Percentiles rank a stretch among this genome's conserved stretches.
Conservation (phyloP, 2,329 filamentous ascomycete species). For the Fusarium sp. region DNA sequence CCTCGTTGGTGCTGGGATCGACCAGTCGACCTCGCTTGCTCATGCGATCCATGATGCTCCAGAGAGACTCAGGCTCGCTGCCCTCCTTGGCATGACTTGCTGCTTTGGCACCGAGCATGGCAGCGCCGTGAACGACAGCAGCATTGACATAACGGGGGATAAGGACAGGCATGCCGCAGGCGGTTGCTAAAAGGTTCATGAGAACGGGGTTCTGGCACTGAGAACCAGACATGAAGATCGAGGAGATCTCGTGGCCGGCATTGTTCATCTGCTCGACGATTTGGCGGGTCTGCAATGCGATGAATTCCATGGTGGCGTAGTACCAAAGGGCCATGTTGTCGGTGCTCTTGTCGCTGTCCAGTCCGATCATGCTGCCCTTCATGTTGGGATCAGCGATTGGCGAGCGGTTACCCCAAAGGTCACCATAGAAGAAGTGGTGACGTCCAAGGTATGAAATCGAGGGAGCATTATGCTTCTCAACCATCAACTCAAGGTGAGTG, state of each 20-base stretch:
- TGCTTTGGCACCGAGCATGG: conserved; percentile 98
- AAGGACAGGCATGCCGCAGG: conserved; percentile 90
- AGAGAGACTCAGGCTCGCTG: conserved; percentile 83
- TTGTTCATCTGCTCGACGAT: conserved; percentile 95
- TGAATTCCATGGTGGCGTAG: conserved; percentile 97
- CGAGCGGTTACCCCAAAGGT: conserved; percentile 95
- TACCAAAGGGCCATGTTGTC: conserved; percentile 92
- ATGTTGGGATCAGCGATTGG: conserved; percentile 93
- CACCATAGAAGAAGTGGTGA: conserved; percentile 98
- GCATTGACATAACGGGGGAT: conserved; percentile 95
- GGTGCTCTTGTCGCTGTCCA: conserved; percentile 86
- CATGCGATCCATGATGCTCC: conserved; percentile 98
- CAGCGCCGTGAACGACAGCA: conserved; percentile 96
- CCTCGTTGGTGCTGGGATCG: conserved; percentile 74
- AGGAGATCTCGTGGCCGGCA: conserved; percentile 84
- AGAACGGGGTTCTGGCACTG: conserved; percentile 96
- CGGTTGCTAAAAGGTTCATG: conserved; percentile 90
- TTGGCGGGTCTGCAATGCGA: conserved; percentile 94
- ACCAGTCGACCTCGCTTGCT: conserved; percentile 91
- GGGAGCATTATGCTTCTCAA: conserved; percentile 73
- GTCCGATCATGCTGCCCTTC: conserved; percentile 87
- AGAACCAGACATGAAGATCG: conserved; percentile 98
- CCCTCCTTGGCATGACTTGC: conserved; percentile 77
- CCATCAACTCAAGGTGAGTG: conserved; percentile 81
- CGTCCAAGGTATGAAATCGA: conserved; percentile 85